Evolutionary conservation across 257 asterid genomes (phyloP).

Genomic region (Solanum infundibuliforme): DNA sequence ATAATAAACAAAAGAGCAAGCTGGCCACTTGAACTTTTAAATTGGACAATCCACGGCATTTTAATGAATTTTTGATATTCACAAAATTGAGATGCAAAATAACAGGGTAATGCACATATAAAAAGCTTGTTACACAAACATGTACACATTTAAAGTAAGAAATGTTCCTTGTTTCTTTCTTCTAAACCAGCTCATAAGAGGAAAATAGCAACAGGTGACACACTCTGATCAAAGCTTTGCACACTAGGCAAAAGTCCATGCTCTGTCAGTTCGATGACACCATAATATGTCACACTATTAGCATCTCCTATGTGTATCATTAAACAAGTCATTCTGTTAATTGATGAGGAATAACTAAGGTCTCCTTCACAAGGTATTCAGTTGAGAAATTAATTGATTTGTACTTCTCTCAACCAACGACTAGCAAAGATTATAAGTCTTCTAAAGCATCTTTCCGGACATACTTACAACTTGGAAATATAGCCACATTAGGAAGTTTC

Average conservation of each 20-base stretch:
- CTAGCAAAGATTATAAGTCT: background rate
- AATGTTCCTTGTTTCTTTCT: background rate
- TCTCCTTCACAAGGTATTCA: background rate
- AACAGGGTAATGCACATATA: background rate
- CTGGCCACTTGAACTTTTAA: background rate
- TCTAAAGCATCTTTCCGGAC: background rate
- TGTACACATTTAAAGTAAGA: background rate
- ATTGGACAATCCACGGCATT: background rate
- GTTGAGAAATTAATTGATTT: background rate
- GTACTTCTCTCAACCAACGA: background rate
- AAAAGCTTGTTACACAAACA: background rate
- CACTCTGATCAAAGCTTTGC: background rate
- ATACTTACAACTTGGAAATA: background rate
- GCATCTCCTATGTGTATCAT: background rate
- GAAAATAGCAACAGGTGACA: background rate
- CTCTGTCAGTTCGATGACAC: background rate
- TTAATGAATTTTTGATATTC: background rate
- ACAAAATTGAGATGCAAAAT: background rate
- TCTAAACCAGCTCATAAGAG: background rate
- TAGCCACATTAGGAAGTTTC: background rate
- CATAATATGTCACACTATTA: background rate
- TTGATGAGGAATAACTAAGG: background rate
- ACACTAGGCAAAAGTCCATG: background rate
- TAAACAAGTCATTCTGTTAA: background rate
- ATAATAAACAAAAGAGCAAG: background rate